Base-by-base conservation (phyloP, 163 green algal genomes). In the Scenedesmus sp. region DNA sequence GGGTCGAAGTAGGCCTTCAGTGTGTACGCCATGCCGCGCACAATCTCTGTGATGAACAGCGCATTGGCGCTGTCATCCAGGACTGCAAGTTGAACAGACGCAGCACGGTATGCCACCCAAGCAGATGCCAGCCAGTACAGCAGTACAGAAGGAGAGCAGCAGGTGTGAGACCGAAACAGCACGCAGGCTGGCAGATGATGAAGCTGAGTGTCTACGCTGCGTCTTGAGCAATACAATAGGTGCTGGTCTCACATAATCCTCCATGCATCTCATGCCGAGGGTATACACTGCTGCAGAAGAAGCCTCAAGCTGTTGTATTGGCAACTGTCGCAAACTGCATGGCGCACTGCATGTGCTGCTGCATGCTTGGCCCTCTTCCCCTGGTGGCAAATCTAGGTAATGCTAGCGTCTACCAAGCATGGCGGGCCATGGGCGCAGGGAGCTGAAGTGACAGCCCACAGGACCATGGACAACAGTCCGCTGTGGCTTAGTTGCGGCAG, bases 1-100 rank as follows among this genome's bases (percentile, higher is more conserved):
- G 95, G 97, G 81, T 99, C 98, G 51, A 99, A 99, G 94, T 99
- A 99, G 40, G 97, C 97, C 85, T 98, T 99, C 53, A 99, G 93
- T 12, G 97, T 98, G 37, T 99, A 87, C 0, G 92, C 94, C 95
- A 99, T 96, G 61, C 98, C 98, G 30, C 98, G 95, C 53, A 96
- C 93, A 56, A 99, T 94, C 84, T 99, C 98, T 22, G 98, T 99
- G 44, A 99, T 83, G 68, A 99, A 98, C 26, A 99, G 93, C 26
- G 97, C 97, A 65, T 97, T 94, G 5, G 97, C 95, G 73, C 92
- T 97, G 94, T 93, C 85, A 78, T 93, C 86, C 56, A 93, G 85
- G 61, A 93, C 89, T 92, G 79, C 80, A 61, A 9, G 51, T 4
- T 10, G 43, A 12, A 80, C 9, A n/a, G 24, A 83, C 15, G 13